Conservation (phyloP, 2,329 filamentous ascomycete genomes). For the Fusarium sp. region DNA sequence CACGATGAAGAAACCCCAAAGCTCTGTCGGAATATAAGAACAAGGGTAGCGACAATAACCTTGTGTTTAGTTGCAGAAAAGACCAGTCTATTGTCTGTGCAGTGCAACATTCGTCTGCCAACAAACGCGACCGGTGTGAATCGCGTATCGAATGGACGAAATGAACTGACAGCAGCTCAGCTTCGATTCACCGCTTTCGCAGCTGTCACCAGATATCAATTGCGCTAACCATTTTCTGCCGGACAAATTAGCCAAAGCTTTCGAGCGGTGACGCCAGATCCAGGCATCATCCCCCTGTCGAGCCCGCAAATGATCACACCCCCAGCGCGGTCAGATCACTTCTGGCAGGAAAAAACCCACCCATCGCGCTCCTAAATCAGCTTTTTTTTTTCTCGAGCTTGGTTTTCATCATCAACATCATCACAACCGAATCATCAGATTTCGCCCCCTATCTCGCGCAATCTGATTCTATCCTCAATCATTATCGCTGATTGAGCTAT, state of each 20-base stretch:
- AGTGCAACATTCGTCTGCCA: background rate
- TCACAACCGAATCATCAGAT: conserved; percentile 25
- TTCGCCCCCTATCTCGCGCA: background rate
- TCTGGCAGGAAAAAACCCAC: conserved; percentile 30
- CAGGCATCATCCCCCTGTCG: conserved; percentile 28
- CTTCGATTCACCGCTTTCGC: conserved; percentile 29
- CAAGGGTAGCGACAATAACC: too few relatives aligned
- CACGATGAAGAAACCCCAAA: too few relatives aligned
- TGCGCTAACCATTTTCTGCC: conserved; percentile 25
- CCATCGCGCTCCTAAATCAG: conserved; percentile 20
- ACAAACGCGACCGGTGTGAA: conserved; percentile 1
- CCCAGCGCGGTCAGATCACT: conserved; percentile 41
- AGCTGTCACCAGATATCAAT: conserved; percentile 5
- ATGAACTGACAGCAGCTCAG: conserved; percentile 7
- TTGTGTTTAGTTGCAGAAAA: too few relatives aligned
- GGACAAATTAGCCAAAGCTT: conserved; percentile 32
- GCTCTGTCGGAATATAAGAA: too few relatives aligned
- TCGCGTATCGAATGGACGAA: conserved; percentile 21
- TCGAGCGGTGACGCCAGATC: conserved; percentile 27
- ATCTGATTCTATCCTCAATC: conserved; percentile 1
- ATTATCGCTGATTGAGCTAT: background rate
- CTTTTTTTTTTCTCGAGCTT: conserved; percentile 25
- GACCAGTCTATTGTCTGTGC: conserved; percentile 16
- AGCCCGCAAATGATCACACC: conserved; percentile 37
- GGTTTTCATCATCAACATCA: conserved; percentile 31